phyloP scores from a whole-genome alignment of 352 stramenopile species.

The Elongisporangium undulatum region DNA sequence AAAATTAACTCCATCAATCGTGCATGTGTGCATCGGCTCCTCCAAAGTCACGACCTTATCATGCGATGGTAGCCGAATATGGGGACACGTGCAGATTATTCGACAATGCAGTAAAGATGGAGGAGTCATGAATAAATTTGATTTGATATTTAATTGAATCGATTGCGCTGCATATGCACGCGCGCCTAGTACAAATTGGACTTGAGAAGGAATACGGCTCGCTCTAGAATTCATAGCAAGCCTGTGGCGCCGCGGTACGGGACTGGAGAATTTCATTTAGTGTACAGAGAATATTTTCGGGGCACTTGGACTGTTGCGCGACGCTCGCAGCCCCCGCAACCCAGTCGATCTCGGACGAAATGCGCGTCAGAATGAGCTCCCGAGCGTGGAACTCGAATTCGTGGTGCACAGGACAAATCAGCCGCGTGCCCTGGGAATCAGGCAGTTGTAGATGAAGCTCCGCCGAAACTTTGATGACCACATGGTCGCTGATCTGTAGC shows the following conservation, averaged over 20 bases:
- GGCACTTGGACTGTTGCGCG: not conserved
- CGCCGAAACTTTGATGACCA: constrained; percentile 25
- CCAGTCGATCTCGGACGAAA: constrained; percentile 50
- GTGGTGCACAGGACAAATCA: constrained; percentile 31
- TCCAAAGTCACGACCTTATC: too few relatives aligned
- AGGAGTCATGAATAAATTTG: too few relatives aligned
- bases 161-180: not conserved
- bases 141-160: not conserved
- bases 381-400: constrained; percentile 37
- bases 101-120: too few relatives aligned
- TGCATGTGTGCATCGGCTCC: too few relatives aligned
- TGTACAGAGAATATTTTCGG: not conserved
- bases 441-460: constrained; percentile 18
- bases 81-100: too few relatives aligned
- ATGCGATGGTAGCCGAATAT: too few relatives aligned
- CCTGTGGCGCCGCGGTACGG: too few relatives aligned
- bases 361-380: constrained; percentile 19
- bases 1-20: not conserved
- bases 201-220: not conserved
- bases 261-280: not conserved
- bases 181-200: not conserved
- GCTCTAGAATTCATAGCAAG: not conserved
- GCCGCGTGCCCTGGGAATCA: constrained; percentile 1
- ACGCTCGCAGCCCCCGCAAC: constrained; percentile 10
- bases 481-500: constrained; percentile 22